Evolutionary conservation across 192 early-diverging fungal genomes (phyloP).

Genomic region (Paraglomus brasilianum): DNA sequence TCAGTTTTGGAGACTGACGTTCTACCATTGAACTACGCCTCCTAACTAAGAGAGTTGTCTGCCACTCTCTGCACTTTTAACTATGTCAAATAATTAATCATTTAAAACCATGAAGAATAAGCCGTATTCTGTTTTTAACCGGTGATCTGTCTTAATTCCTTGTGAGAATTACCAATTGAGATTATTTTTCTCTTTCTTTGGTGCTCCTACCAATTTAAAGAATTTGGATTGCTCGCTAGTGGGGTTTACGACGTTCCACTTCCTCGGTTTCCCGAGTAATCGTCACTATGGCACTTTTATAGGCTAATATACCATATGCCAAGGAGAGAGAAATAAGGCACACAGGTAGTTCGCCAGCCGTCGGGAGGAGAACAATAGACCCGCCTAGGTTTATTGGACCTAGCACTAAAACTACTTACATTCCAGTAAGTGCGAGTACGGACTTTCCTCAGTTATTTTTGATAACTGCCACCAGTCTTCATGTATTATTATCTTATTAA

Average conservation of each 20-base stretch:
- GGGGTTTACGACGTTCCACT: conserved; percentile 26
- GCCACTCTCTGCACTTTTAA: neutral
- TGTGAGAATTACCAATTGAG: conserved; percentile 14
- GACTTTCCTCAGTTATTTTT: conserved; percentile 18
- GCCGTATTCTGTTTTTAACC: conserved; percentile 27
- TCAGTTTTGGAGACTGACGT: neutral
- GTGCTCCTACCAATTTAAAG: conserved; percentile 25
- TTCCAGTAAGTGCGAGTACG: conserved; percentile 25
- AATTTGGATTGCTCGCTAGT: conserved; percentile 30
- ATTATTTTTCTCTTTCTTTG: conserved; percentile 27
- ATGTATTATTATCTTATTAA: neutral
- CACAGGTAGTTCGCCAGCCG: conserved; percentile 14
- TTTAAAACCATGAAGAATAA: conserved; percentile 17
- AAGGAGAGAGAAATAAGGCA: neutral
- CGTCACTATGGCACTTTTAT: conserved; percentile 29
- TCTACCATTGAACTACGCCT: conserved; percentile 25
- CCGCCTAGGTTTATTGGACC: conserved; percentile 19
- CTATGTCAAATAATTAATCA: neutral
- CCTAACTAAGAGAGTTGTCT: neutral
- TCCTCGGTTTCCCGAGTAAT: conserved; percentile 28
- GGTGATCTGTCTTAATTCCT: conserved; percentile 25
- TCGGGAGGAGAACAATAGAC: conserved; percentile 18
- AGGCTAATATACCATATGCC: conserved; percentile 7
- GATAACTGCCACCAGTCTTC: conserved; percentile 18
- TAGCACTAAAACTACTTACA: conserved; percentile 20